These are phyloP conservation scores for Calocybe gangraenosa DNA, from an alignment of 768 basidiomycete species.

Conservation along the genomic window DNA sequence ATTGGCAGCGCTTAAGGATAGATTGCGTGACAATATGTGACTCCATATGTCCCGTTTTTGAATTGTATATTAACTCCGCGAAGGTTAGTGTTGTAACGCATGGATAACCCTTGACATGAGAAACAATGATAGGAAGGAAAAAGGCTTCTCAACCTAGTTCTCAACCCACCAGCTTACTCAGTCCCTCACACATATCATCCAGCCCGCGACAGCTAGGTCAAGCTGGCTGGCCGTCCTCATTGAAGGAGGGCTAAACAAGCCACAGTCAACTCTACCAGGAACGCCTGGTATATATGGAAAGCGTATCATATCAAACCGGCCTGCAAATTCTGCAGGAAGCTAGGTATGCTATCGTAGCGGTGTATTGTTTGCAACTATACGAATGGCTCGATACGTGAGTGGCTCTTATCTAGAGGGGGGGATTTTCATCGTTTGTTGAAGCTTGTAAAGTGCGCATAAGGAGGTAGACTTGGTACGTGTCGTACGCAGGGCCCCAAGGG, in stretches of 20 bases:
- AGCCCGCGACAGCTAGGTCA: not conserved
- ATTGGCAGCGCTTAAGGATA: no score
- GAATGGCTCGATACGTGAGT: conserved; percentile 36
- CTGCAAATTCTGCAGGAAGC: conserved; percentile 18
- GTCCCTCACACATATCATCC: not conserved
- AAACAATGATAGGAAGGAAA: conserved; percentile 6
- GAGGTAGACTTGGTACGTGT: conserved; percentile 31
- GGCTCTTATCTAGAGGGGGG: not conserved
- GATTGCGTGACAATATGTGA: not conserved
- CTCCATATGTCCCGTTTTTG: conserved; percentile 11
- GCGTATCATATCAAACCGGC: conserved; percentile 2
- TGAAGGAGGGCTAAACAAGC: conserved; percentile 7
- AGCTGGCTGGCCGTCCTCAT: conserved; percentile 8
- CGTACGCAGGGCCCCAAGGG: no score
- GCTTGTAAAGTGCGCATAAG: conserved; percentile 20
- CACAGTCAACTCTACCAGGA: no score
- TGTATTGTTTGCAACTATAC: conserved; percentile 28
- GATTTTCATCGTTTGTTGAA: no score
- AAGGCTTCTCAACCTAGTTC: conserved; percentile 2
- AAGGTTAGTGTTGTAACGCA: conserved; percentile 2
- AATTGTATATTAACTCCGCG: conserved; percentile 1
- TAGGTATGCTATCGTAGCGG: conserved; percentile 29
- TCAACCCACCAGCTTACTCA: not conserved
- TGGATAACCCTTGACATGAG: conserved; percentile 14
- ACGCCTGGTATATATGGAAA: no score